A percentile compares a stretch with the other conserved stretches of the same genome.
Conservation (phyloP, 805 yeast genomes). For the Dipodascus geniculatus region DNA sequence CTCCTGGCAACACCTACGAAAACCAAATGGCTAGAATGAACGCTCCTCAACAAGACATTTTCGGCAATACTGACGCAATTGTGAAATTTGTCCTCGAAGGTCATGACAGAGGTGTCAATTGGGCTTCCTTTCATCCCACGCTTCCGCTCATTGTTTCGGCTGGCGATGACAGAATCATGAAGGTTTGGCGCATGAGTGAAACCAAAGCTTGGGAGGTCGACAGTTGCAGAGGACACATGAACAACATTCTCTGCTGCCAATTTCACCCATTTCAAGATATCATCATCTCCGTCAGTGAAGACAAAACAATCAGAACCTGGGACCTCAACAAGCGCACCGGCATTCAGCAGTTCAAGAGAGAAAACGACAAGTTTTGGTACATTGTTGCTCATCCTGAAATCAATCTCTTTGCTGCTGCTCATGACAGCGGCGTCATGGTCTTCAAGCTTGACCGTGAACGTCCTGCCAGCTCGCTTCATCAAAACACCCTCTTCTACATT, state of each 20-base stretch:
- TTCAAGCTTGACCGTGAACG: slow-evolving; percentile 96
- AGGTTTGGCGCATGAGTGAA: slow-evolving; percentile 96
- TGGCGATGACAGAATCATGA: slow-evolving; percentile 91
- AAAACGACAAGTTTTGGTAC: slow-evolving; percentile 90
- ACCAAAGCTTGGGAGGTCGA: slow-evolving; percentile 99
- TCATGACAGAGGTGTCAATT: slow-evolving; percentile 96
- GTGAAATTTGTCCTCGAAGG: slow-evolving; percentile 96
- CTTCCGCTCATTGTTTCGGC: slow-evolving; percentile 90
- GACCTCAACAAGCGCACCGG: slow-evolving; percentile 89
- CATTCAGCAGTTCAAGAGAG: slow-evolving; percentile 88
- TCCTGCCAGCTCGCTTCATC: slow-evolving; percentile 72
- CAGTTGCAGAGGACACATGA: slow-evolving; percentile 95
- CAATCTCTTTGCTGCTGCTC: slow-evolving; percentile 92
- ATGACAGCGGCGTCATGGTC: slow-evolving; percentile 95
- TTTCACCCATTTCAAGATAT: slow-evolving; percentile 93
- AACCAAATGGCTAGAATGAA: slow-evolving; percentile 41
- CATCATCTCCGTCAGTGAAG: slow-evolving; percentile 89
- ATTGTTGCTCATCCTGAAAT: slow-evolving; percentile 79
- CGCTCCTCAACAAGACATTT: slow-evolving; percentile 65
- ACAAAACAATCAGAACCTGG: slow-evolving; percentile 94
- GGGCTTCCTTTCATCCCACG: slow-evolving; percentile 97
- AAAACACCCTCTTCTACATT: slow-evolving; percentile 63
- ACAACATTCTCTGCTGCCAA: slow-evolving; percentile 75
- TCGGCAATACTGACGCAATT: slow-evolving; percentile 87
- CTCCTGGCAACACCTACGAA: slow-evolving; percentile 35